Percentiles rank a stretch among this genome's conserved stretches.
These are phyloP conservation scores for Millerago galiae DNA, from an alignment of 805 yeast genomes.

Conservation along the genomic window DNA sequence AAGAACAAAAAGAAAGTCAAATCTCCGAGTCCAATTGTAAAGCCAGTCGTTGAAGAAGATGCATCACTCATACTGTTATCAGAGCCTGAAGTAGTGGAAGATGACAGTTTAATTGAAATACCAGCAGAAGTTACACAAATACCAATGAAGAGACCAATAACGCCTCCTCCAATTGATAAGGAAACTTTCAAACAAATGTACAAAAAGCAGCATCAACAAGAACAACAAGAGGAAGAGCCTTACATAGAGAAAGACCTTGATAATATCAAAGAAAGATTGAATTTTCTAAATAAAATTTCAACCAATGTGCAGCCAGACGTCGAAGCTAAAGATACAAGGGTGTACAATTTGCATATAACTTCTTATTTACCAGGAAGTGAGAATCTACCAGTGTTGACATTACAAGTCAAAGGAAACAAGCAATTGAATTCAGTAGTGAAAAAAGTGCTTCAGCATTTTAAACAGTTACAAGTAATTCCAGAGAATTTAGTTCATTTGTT, in stretches of 20 bases:
- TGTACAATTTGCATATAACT: slow-evolving; percentile 10
- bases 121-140: background rate
- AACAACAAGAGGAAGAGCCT: background rate
- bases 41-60: background rate
- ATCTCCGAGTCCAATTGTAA: background rate
- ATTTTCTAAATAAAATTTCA: background rate
- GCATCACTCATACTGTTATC: background rate
- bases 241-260: background rate
- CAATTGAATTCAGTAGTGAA: slow-evolving; percentile 10
- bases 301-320: background rate
- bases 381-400: background rate
- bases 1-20: slow-evolving; percentile 15
- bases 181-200: slow-evolving; percentile 3
- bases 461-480: slow-evolving; percentile 2
- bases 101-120: background rate
- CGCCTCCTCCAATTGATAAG: slow-evolving; percentile 18
- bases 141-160: slow-evolving; percentile 4
- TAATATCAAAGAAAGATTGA: background rate
- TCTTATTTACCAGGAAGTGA: slow-evolving; percentile 20
- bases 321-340: background rate
- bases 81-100: background rate
- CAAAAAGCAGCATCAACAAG: background rate
- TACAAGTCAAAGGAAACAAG: slow-evolving; percentile 17
- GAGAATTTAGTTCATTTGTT: slow-evolving; percentile 3
- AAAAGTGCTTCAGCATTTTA: slow-evolving; percentile 10